Evolutionary conservation across 345 rosid genomes (phyloP).

Genomic region (Eucalyptus curtisii): DNA sequence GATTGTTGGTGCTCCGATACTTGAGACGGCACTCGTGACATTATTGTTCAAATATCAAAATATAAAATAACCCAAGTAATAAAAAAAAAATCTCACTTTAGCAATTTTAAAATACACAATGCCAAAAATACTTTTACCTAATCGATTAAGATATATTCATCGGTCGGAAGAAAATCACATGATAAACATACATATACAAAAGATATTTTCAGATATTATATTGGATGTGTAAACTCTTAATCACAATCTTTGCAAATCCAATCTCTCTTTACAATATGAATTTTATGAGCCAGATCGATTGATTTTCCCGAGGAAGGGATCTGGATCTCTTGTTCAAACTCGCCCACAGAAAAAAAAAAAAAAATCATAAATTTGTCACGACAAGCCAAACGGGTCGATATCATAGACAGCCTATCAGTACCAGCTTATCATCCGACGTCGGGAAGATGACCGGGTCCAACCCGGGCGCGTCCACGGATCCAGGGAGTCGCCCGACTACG

Average conservation of each 20-base stretch:
- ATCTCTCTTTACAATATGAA: no score
- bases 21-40: neutral
- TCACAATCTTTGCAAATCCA: no score
- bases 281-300: no score
- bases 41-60: neutral
- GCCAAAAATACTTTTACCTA: fast-evolving
- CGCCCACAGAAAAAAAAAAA: no score
- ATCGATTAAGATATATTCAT: neutral
- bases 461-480: neutral
- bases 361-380: no score
- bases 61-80: fast-evolving
- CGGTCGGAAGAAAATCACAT: fast-evolving
- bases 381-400: neutral
- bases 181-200: neutral
- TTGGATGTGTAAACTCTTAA: neutral
- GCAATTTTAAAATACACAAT: neutral
- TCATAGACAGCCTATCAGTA: neutral
- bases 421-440: neutral
- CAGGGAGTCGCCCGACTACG: neutral
- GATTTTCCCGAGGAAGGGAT: neutral
- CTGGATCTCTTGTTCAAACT: neutral
- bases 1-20: fast-evolving
- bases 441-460: neutral
- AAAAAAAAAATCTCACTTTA: neutral
- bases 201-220: neutral